Base-by-base conservation (phyloP, 371 early-diverging fungal genomes). In the Modicella reniformis region DNA sequence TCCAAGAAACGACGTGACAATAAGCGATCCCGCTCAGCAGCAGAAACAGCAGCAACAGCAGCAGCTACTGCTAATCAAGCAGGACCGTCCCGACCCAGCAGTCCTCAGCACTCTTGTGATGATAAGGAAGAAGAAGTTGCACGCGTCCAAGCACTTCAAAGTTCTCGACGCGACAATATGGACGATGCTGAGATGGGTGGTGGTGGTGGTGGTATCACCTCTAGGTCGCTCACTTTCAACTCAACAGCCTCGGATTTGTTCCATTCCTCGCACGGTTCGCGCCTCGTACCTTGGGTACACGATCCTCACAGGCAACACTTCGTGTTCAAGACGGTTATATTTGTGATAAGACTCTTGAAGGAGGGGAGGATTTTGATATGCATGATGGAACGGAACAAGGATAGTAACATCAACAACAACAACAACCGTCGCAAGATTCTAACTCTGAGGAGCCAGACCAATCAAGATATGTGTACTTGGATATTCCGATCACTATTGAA, bases 301-400 rank as follows among this genome's bases (percentile, higher is more conserved):
- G 67, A 19, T 62, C 73, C 0, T 72, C 73, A 4, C 67, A 65
- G 37, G 41, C 32, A 5, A 67, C 67, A 2, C 30, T 72, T 0
- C 62, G 58, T 17, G 21, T 57, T 0, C 62, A 72, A 32, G 34
- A 33, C 4, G 47, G 52, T 32, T 41, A 58, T 13, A 4, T 21
- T 13, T 44, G 41, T n/a, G 51, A 56, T 1, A 32, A 55, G 59
- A 17, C 3, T 44, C 6, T 19, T 19, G 32, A 50, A 8, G 32
- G 25, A 41, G 25, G 6, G 15, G 26, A 15, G 44, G 44, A 44
- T 17, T 12, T 17, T 3, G 44, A 8, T 12, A 12, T 37, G 5
- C 12, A 17, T 44, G 44, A 37, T 13, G 37, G n/a, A n/a, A n/a
- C n/a, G n/a, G n/a, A 25, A 51, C 52, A 30, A 47, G 26, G 6